These are phyloP conservation scores for Amanita jacksonii DNA, from an alignment of 768 basidiomycete species.

Conservation along the genomic window DNA sequence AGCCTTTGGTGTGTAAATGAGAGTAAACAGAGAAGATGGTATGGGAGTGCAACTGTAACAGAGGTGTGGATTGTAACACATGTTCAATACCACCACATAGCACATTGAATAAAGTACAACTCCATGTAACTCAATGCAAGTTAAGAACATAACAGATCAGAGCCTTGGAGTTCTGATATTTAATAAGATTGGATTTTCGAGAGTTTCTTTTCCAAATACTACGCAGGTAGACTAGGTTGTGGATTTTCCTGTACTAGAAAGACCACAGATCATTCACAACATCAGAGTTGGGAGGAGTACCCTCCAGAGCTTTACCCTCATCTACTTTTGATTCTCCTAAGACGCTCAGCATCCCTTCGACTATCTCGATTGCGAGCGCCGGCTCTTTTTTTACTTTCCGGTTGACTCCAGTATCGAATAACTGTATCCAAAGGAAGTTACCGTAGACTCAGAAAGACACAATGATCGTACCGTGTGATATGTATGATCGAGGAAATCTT, in stretches of 20 bases:
- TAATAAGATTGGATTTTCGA: too few species aligned
- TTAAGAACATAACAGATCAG: too few species aligned
- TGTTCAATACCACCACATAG: too few species aligned
- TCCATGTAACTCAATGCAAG: too few species aligned
- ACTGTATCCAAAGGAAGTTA: conserved; percentile 29
- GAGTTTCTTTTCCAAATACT: too few species aligned
- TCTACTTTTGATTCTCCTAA: neutral
- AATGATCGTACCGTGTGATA: conserved; percentile 54
- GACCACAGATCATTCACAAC: conserved; percentile 3
- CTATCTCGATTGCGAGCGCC: conserved; percentile 37
- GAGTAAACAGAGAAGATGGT: too few species aligned
- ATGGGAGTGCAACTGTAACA: too few species aligned
- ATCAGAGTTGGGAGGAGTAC: neutral
- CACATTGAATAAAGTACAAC: too few species aligned
- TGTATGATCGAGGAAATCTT: conserved; percentile 95
- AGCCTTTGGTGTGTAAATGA: too few species aligned
- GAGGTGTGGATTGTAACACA: too few species aligned
- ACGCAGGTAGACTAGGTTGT: too few species aligned
- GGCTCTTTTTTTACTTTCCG: conserved; percentile 78
- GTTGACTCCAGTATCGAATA: conserved; percentile 78
- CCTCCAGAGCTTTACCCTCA: neutral
- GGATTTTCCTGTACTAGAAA: conserved; percentile 1
- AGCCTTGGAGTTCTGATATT: too few species aligned
- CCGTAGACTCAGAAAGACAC: conserved; percentile 12
- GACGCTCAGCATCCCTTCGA: conserved; percentile 10